Evolutionary conservation across 257 asterid genomes (phyloP), one percentile per base, ranked within the genome.

Genomic region (Ajuga chamaepitys): DNA sequence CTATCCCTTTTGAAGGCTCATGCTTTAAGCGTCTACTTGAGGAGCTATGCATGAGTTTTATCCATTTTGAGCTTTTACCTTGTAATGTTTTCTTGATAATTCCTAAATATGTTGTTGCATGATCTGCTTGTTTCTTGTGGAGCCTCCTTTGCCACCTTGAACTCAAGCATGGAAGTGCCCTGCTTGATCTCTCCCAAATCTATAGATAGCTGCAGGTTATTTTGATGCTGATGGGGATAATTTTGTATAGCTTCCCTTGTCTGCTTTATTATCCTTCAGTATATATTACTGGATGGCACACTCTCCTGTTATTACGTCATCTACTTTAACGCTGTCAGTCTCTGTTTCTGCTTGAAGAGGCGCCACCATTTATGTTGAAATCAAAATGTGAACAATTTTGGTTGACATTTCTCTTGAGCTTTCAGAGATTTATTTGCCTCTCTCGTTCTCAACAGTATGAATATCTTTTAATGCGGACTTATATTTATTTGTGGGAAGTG

Each of bases 301-400:
- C 2, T 56, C 5, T 47, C 12, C 25, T 37, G 37, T 30, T 13
- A 62, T 25, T 21, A 6, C 22, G 66, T 25, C 62, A 32, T 45
- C 20, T 22, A 18, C 26, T 53, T 35, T 17, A 42, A 34, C 7
- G 37, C 37, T 8, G 37, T 8, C 9, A 17, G 59, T 44, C 56
- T 50, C 25, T 58, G 64, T 32, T 62, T 74, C 66, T 74, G 70
- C 68, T 45, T 32, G 53, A 58, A 12, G 59, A 22, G 24, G 34
- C 30, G 51, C 22, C 11, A 6, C 0, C 47, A 37, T 17, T 44
- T 37, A 52, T 57, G 32, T 25, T 30, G 41, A 51, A 52, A 70
- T 47, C 13, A 57, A n/a, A 42, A 28, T 38, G 18, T 20, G 45
- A 44, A 28, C 30, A 16, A 47, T n/a, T 11, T 18, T 6, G 51